Percentiles rank a stretch among this genome's conserved stretches.
Evolutionary conservation across 2,329 filamentous ascomycete species (phyloP).

Genomic region (Cucurbitaria berberidis): DNA sequence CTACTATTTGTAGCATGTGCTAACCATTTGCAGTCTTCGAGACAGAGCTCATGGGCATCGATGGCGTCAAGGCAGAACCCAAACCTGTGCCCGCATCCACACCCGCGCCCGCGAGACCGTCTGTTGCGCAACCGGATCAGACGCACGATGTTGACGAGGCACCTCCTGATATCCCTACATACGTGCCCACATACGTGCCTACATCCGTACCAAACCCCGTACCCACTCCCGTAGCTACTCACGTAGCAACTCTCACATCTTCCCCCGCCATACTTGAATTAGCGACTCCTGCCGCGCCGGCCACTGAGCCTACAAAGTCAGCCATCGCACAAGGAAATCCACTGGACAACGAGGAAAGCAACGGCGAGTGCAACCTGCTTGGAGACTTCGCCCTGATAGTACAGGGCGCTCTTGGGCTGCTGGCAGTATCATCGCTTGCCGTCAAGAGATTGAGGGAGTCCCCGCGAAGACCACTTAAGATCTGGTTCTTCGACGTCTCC

Average conservation of each 20-base stretch:
- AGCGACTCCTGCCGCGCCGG: constrained; percentile 16
- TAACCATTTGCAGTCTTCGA: constrained; percentile 72
- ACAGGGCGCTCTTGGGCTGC: constrained; percentile 80
- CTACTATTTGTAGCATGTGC: background rate
- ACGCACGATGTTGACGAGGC: constrained; percentile 14
- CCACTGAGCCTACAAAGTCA: constrained; percentile 18
- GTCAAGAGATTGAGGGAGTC: constrained; percentile 93
- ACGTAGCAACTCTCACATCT: too few species aligned
- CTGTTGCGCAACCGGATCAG: constrained; percentile 11
- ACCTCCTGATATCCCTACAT: constrained; percentile 12
- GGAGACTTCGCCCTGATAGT: constrained; percentile 91
- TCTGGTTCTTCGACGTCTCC: constrained; percentile 97
- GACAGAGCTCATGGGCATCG: constrained; percentile 85
- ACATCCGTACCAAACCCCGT: too few species aligned
- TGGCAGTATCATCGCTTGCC: constrained; percentile 85
- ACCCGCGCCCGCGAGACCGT: constrained; percentile 6
- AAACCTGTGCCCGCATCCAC: too few species aligned
- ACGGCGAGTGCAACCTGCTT: constrained; percentile 83
- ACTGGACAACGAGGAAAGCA: constrained; percentile 54
- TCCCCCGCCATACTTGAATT: constrained; percentile 18
- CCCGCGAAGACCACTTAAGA: constrained; percentile 89
- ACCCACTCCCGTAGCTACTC: too few species aligned
- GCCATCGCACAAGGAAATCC: constrained; percentile 34
- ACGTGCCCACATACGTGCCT: constrained; percentile 7
- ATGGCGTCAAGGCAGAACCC: constrained; percentile 54